Evolutionary conservation across 768 basidiomycete species (phyloP), one percentile per base, ranked within the genome.

Genomic region (Mycena filopes): DNA sequence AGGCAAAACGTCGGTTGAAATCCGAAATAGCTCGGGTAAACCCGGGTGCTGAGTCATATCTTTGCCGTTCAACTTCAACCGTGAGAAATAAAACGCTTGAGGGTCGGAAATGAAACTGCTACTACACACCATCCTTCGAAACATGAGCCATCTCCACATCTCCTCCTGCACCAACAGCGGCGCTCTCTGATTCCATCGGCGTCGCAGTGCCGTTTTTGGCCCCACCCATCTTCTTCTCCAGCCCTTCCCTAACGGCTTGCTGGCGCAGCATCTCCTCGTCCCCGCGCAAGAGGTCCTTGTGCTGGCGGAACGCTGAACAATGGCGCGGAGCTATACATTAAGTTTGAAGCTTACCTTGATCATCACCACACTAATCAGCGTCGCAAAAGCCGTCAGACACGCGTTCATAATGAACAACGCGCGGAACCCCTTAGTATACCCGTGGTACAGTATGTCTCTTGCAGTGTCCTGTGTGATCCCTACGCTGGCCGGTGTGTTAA

Each of bases 321-420:
- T n/a, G n/a, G n/a, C n/a, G n/a, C n/a, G n/a, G n/a, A n/a, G n/a
- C n/a, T n/a, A n/a, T n/a, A n/a, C n/a, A n/a, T n/a, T n/a, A n/a
- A n/a, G n/a, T n/a, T n/a, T n/a, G n/a, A n/a, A n/a, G n/a, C n/a
- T n/a, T n/a, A n/a, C n/a, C n/a, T 85, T 85, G 70, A 90, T 89
- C 81, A 91, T 84, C 48, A 86, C 65, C 15, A 89, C 72, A 61
- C 86, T 84, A 20, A 86, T 76, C 29, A 89, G 70, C n/a, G 84
- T 83, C 5, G 87, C 88, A 1, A 86, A 59, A 1, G 81, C 85
- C 7, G 86, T 82, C 33, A 90, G 73, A 2, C 80, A 79, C 2
- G 87, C 85, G 64, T 90, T 86, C 62, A 92, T 78, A 40, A 88
- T 80, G 76, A 91, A 93, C 3, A 91, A 78, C 4, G 78, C 73